Conservation (phyloP, 2,329 filamentous ascomycete species). For the Penicillium sp. region DNA sequence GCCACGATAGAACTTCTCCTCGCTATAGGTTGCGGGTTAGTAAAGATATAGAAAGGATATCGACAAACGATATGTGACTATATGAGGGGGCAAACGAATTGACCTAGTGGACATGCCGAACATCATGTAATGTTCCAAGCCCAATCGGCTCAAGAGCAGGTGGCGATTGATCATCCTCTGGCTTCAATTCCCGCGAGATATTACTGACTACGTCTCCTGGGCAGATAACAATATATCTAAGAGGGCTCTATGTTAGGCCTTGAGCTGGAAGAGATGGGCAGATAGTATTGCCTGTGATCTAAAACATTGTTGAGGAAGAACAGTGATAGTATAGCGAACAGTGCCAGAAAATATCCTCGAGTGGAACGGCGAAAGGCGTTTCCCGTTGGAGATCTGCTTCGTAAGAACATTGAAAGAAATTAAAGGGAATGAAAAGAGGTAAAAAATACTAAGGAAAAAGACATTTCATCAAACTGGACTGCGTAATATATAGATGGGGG, state of each 20-base stretch:
- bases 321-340: background rate
- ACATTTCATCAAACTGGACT: too few relatives aligned
- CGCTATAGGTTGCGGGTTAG: background rate
- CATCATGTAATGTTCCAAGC: background rate
- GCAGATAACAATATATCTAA: background rate
- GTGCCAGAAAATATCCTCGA: background rate
- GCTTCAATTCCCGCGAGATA: background rate
- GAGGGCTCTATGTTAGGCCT: background rate
- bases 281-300: background rate
- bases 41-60: background rate
- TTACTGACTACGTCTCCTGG: background rate
- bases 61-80: background rate
- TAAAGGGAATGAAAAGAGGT: too few relatives aligned
- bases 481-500: too few relatives aligned
- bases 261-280: background rate
- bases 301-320: background rate
- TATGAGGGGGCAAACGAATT: background rate
- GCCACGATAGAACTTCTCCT: background rate
- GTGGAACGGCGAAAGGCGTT: background rate
- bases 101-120: background rate
- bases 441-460: too few relatives aligned
- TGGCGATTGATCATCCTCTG: background rate
- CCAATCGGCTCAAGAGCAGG: background rate
- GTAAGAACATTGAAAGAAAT: background rate
- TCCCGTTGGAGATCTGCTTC: background rate